A percentile compares a stretch with the other conserved stretches of the same genome.
Conservation (phyloP, 2,329 filamentous ascomycete genomes). For the Clonostachys byssicola region DNA sequence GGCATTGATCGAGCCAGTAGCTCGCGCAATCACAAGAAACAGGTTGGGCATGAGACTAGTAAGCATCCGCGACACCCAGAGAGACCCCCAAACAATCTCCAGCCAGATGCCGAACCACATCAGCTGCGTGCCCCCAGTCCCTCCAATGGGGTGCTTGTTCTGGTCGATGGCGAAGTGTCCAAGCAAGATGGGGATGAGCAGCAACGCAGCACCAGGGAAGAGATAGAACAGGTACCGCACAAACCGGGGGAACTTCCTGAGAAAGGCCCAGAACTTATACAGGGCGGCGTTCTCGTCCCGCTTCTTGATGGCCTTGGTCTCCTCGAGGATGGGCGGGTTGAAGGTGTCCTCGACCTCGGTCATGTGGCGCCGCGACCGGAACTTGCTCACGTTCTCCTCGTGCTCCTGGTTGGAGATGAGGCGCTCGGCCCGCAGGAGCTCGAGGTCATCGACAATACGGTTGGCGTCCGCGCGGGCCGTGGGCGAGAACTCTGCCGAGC, state of each 20-base stretch:
- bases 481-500: slow-evolving; percentile 10
- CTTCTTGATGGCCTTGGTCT: slow-evolving; percentile 18
- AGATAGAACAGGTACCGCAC: slow-evolving; percentile 45
- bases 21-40: slow-evolving; percentile 54
- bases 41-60: slow-evolving; percentile 44
- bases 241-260: slow-evolving; percentile 45
- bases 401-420: slow-evolving; percentile 37
- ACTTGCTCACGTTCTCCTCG: slow-evolving; percentile 17
- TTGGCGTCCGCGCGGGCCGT: slow-evolving; percentile 23
- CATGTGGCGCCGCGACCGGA: slow-evolving; percentile 12
- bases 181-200: slow-evolving; percentile 41
- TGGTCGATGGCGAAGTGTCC: slow-evolving; percentile 32
- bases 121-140: slow-evolving; percentile 70
- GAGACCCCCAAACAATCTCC: slow-evolving; percentile 85
- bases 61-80: slow-evolving; percentile 69
- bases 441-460: slow-evolving; percentile 42
- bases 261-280: slow-evolving; percentile 34
- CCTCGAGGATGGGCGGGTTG: slow-evolving; percentile 24
- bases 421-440: slow-evolving; percentile 41
- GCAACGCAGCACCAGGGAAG: slow-evolving; percentile 35
- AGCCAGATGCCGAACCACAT: slow-evolving; percentile 96
- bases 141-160: slow-evolving; percentile 43
- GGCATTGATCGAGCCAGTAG: slow-evolving; percentile 76
- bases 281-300: slow-evolving; percentile 24
- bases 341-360: slow-evolving; percentile 39